Base-by-base conservation (phyloP, 345 rosid species). In the Hibiscus syriacus region DNA sequence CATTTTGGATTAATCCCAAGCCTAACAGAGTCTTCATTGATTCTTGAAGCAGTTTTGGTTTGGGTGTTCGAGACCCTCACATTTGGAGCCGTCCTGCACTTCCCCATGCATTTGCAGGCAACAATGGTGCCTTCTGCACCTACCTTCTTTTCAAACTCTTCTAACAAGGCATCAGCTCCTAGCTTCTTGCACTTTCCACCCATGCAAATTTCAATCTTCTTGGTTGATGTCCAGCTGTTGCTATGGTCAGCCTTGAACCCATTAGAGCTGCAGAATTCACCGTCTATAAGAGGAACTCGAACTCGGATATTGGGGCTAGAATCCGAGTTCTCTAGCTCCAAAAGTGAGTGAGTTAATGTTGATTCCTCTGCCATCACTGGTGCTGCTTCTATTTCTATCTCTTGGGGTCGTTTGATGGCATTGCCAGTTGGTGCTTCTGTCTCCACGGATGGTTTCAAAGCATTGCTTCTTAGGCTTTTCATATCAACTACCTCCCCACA, bases 41-140 rank as follows among this genome's bases (percentile, higher is more conserved):
- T 13, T 32, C 14, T 14, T 16, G 54, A 11, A 12, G 22, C n/a
- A 4, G 54, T 66, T 19, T 41, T 71, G 20, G 30, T 70, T 50
- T 50, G 55, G 67, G 74, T 72, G 43, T 70, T 73, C 6, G 38
- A 55, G 6, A 87, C 73, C 75, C 82, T 82, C 6, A 84, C 86
- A 48, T 86, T 90, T 26, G 96, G 96, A 23, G 88, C 91, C 11
- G 84, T 84, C 66, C 81, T 76, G 82, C 96, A 87, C 76, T 87
- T 87, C 3, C 90, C 91, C 88, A 87, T 79, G 69, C 93, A 90
- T 71, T 86, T 90, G 82, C 93, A 90, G 61, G 82, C 84, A 41
- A 82, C 86, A 43, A 83, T 82, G 0, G 77, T 82, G 1, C 79
- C 92, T 27, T 85, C 82, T 0, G 49, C 14, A 3, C 86, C 84